Conservation (phyloP, 2,329 filamentous ascomycete species). For the Aspergillus neotritici region DNA sequence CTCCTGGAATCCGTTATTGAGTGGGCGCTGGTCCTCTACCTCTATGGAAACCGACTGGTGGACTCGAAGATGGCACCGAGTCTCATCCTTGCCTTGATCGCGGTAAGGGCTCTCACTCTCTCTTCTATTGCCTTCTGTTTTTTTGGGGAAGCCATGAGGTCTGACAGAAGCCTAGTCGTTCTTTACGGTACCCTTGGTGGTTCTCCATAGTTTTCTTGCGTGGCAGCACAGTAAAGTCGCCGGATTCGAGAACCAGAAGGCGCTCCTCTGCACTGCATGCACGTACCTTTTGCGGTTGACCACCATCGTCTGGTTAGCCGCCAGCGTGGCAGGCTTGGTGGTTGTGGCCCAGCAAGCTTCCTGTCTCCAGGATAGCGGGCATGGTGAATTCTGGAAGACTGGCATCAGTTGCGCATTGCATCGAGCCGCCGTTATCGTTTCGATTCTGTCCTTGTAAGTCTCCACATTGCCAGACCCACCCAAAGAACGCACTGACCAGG, state of each 20-base stretch:
- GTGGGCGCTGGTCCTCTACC: constrained; percentile 30
- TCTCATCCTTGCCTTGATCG: constrained; percentile 31
- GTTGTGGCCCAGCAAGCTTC: constrained; percentile 32
- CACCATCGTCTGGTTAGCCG: constrained; percentile 33
- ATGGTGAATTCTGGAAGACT: constrained; percentile 29
- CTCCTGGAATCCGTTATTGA: constrained; percentile 32
- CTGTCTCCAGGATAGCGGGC: constrained; percentile 25
- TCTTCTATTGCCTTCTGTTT: constrained; percentile 1
- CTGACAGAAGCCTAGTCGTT: constrained; percentile 25
- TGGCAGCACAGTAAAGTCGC: constrained; percentile 33
- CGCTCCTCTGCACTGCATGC: constrained; percentile 27
- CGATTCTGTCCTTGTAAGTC: constrained; percentile 33
- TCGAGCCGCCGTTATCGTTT: constrained; percentile 28
- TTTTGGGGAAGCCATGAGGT: not conserved
- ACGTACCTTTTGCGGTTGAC: constrained; percentile 33
- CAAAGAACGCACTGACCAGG: not conserved
- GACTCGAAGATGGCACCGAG: constrained; percentile 36
- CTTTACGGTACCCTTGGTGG: constrained; percentile 32
- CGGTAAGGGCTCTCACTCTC: constrained; percentile 22
- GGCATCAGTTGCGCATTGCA: constrained; percentile 36
- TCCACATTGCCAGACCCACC: not conserved
- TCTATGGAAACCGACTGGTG: constrained; percentile 31
- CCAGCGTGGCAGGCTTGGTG: constrained; percentile 34
- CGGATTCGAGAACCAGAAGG: constrained; percentile 27
- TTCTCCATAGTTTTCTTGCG: constrained; percentile 35